Evolutionary conservation across 805 yeast species (phyloP), one percentile per base, ranked within the genome.

Genomic region (Metschnikowia lochheadii): DNA sequence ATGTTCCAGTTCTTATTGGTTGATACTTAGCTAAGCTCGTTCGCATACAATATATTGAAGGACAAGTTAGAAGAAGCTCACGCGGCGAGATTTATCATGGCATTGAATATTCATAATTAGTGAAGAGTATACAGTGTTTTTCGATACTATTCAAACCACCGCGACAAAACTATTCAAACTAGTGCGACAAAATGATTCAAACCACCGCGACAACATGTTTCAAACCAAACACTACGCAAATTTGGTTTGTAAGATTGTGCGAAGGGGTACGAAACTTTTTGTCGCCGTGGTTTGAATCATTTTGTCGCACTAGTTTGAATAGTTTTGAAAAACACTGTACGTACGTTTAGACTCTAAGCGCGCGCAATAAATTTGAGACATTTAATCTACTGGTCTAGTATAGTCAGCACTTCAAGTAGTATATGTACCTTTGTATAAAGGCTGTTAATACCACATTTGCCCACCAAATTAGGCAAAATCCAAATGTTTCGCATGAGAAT

Each of bases 1-100:
- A 56, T 51, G 59, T 57, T 17, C 60, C 60, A 5, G 57, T 52
- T 14, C 50, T 57, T n/a, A 55, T 56, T 26, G 60, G 60, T 17
- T 57, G 26, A 36, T 20, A 23, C 11, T n/a, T 13, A 7, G 15
- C 14, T n/a, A n/a, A 5, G 5, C n/a, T 20, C 21, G 13, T 11
- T 13, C 43, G 15, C 3, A 40, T 5, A 11, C n/a, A 37, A 20
- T 37, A 23, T 20, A 37, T 20, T 37, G 40, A 37, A n/a, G n/a
- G 10, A 6, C 10, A n/a, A 20, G 6, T 6, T 13, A 20, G 18
- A 13, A 37, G 18, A 13, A 18, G 15, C 15, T 37, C 11, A 14
- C 17, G 20, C 20, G 38, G 5, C 29, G 40, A 20, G 15, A 37
- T 14, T 11, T 8, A 20, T 20, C 40, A 11, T 6, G 20, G n/a